Conservation (phyloP, 441 rosid species). For the Gossypium davidsonii region DNA sequence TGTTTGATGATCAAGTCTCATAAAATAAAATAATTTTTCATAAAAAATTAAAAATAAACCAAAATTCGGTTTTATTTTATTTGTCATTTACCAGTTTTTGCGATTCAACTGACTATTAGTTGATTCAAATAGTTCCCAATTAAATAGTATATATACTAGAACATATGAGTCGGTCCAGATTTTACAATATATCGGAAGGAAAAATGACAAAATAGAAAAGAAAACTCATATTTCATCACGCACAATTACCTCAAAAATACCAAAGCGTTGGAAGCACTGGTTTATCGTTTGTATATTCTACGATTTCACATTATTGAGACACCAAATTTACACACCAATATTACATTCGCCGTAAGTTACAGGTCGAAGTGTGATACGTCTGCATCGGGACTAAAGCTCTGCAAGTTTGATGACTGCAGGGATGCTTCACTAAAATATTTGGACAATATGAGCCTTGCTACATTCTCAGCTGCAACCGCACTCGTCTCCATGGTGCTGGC, state of each 20-base stretch:
- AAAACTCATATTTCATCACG: background rate
- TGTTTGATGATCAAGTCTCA: too few relatives aligned
- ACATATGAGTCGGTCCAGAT: too few relatives aligned
- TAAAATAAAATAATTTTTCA: too few relatives aligned
- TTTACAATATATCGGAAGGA: too few relatives aligned
- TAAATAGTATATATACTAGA: too few relatives aligned
- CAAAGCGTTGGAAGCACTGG: background rate
- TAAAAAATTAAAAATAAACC: too few relatives aligned
- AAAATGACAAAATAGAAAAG: background rate
- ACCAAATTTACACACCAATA: background rate
- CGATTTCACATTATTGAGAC: background rate
- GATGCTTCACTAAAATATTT: constrained; percentile 30
- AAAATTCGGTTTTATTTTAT: too few relatives aligned
- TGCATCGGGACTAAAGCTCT: constrained; percentile 20
- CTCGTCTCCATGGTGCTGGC: constrained; percentile 93
- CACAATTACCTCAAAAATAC: background rate
- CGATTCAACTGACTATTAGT: too few relatives aligned
- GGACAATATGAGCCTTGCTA: constrained; percentile 70
- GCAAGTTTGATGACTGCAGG: constrained; percentile 19
- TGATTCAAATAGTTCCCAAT: too few relatives aligned
- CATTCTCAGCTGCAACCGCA: constrained; percentile 84
- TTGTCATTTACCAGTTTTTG: too few relatives aligned
- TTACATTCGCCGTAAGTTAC: constrained; percentile 22
- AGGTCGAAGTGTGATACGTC: constrained; percentile 34
- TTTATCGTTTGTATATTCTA: background rate